These are phyloP conservation scores for Clathrospora elynae DNA, from an alignment of 2,329 filamentous ascomycete species.

Conservation along the genomic window DNA sequence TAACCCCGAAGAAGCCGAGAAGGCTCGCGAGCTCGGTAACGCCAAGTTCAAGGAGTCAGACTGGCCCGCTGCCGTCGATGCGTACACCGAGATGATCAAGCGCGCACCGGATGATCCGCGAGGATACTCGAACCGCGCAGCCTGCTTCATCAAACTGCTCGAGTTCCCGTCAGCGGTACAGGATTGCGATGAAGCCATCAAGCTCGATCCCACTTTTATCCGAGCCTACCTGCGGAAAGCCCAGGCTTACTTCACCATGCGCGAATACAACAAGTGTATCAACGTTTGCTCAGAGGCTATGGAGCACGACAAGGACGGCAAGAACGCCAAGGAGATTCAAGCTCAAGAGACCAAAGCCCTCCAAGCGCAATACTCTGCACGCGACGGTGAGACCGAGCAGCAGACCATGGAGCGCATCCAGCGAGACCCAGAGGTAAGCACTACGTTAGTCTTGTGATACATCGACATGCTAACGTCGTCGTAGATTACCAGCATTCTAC, in stretches of 20 bases:
- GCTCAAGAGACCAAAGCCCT: constrained; percentile 92
- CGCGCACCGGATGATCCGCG: constrained; percentile 89
- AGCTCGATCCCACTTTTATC: constrained; percentile 89
- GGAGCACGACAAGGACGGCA: constrained; percentile 75
- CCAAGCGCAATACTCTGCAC: constrained; percentile 83
- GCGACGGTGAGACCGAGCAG: constrained; percentile 94
- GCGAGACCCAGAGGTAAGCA: constrained; percentile 83
- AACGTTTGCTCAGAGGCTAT: constrained; percentile 85
- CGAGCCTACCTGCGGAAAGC: constrained; percentile 96
- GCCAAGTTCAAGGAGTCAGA: constrained; percentile 96
- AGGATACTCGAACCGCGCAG: constrained; percentile 96
- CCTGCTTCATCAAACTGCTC: constrained; percentile 94
- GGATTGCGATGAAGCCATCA: constrained; percentile 90
- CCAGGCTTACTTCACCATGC: constrained; percentile 94
- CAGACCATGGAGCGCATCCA: constrained; percentile 90
- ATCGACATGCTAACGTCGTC: constrained; percentile 28
- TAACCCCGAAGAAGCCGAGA: constrained; percentile 88
- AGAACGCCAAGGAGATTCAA: constrained; percentile 90
- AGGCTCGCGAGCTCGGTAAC: constrained; percentile 93
- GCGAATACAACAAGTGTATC: constrained; percentile 93
- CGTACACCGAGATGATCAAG: constrained; percentile 97
- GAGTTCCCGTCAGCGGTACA: constrained; percentile 91
- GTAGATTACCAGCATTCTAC: constrained; percentile 84
- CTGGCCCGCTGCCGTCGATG: constrained; percentile 92
- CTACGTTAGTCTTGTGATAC: background rate